phyloP scores from a whole-genome alignment of 73 alveolate genomes.

The Tetrahymena thermophila region DNA sequence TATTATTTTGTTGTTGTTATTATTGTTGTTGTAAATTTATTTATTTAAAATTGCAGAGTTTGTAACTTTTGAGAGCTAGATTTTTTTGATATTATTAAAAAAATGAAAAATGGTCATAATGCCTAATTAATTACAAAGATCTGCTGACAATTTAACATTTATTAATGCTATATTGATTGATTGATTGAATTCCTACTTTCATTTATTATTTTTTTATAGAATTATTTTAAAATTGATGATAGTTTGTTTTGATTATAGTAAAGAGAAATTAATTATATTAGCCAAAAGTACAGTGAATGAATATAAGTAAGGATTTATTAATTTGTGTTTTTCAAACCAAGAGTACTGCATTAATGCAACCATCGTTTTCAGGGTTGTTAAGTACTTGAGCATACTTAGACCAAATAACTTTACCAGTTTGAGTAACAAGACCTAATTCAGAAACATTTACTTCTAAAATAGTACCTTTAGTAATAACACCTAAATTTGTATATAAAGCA shows the following conservation, averaged over 20 bases:
- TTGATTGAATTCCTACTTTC: neutral
- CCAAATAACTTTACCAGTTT: conserved; percentile 97
- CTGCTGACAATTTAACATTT: neutral
- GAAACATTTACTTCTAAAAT: conserved; percentile 93
- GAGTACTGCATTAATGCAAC: conserved; percentile 94
- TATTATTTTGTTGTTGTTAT: neutral
- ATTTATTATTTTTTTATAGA: too few relatives aligned
- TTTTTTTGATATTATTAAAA: neutral
- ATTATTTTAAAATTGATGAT: neutral
- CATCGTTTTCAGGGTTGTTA: conserved; percentile 97
- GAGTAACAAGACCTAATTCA: conserved; percentile 94
- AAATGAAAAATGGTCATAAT: neutral
- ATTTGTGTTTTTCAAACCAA: conserved; percentile 59
- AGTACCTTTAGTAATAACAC: conserved; percentile 97
- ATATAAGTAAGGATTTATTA: neutral
- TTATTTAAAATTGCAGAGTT: neutral
- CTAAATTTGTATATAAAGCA: conserved; percentile 91
- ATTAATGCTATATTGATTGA: neutral
- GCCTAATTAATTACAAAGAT: neutral
- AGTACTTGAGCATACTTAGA: conserved; percentile 96
- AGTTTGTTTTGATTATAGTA: neutral
- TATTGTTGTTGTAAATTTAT: neutral
- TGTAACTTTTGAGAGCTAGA: neutral
- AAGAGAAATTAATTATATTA: neutral
- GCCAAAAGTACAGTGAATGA: neutral